A percentile compares a stretch with the other conserved stretches of the same genome.
Conservation (phyloP, 768 basidiomycete genomes). For the Pleurotus salmoneostramineus region DNA sequence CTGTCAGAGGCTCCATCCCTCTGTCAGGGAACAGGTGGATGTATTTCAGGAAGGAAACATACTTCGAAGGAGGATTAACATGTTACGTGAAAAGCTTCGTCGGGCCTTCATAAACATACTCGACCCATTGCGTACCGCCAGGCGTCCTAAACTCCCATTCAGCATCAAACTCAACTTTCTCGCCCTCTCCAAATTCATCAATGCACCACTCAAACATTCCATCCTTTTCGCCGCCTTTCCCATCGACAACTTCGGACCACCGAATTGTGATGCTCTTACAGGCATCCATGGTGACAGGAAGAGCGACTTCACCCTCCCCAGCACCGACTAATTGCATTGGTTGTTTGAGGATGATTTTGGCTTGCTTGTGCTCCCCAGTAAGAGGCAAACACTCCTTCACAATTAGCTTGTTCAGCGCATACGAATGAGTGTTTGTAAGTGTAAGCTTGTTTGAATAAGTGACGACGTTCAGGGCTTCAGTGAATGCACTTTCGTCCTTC, state of each 20-base stretch:
- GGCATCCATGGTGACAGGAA: conserved; percentile 27
- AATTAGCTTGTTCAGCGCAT: conserved; percentile 37
- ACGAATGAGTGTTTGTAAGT: conserved; percentile 45
- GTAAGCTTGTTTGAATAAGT: conserved; percentile 42
- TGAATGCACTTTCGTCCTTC: conserved; percentile 34
- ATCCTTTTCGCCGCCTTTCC: conserved; percentile 48
- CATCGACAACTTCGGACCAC: conserved; percentile 33
- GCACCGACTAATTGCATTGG: conserved; percentile 43
- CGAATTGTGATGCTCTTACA: conserved; percentile 24
- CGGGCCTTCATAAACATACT: conserved; percentile 8
- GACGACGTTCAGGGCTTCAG: conserved; percentile 38
- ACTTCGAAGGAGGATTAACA: no score
- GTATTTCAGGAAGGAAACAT: no score
- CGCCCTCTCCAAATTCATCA: conserved; percentile 37
- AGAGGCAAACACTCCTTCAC: conserved; percentile 45
- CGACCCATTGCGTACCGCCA: conserved; percentile 23
- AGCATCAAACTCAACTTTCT: conserved; percentile 37
- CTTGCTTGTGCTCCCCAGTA: conserved; percentile 30
- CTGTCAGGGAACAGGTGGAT: no score
- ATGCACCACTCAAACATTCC: conserved; percentile 52
- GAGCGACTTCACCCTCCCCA: conserved; percentile 20
- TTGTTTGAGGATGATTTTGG: conserved; percentile 41
- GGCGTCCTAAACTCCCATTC: conserved; percentile 52
- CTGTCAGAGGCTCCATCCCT: no score
- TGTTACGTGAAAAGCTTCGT: no score